A percentile compares a stretch with the other conserved stretches of the same genome.
These are phyloP conservation scores for Orbilia quercus DNA, from an alignment of 2,329 filamentous ascomycete species.

Conservation along the genomic window DNA sequence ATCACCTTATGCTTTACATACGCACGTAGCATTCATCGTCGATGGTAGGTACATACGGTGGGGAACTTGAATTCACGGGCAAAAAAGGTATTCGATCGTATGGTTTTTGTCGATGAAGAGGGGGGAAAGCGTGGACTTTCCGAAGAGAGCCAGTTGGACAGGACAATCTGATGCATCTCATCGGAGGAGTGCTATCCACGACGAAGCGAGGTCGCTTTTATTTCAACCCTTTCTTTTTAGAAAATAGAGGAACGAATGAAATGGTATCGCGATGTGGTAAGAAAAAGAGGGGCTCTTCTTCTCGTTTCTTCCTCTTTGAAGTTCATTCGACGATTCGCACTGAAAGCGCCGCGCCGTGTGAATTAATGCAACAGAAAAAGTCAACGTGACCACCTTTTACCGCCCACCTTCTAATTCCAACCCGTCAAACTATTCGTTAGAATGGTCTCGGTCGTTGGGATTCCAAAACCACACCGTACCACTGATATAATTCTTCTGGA, in stretches of 20 bases:
- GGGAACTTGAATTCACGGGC: too few relatives aligned
- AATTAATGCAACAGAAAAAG: too few relatives aligned
- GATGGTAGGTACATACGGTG: too few relatives aligned
- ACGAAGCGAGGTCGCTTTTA: not conserved
- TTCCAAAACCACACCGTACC: too few relatives aligned
- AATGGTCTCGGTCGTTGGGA: too few relatives aligned
- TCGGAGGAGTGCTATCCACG: constrained; percentile 26
- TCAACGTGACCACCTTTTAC: too few relatives aligned
- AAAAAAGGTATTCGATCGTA: not conserved
- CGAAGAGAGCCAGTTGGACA: constrained; percentile 7
- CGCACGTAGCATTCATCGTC: too few relatives aligned
- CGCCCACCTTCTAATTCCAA: too few relatives aligned
- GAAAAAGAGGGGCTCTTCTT: constrained; percentile 11
- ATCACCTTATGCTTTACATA: too few relatives aligned
- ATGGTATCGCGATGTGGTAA: not conserved
- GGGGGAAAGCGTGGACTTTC: constrained; percentile 32
- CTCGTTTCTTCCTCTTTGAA: not conserved
- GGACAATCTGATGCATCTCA: constrained; percentile 18
- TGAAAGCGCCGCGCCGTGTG: constrained; percentile 17
- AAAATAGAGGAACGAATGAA: not conserved
- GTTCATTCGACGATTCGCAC: not conserved
- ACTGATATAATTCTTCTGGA: too few relatives aligned
- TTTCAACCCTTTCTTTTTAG: too few relatives aligned
- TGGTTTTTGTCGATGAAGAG: not conserved
- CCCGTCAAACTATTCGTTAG: too few relatives aligned